Base-by-base conservation (phyloP, 169 alveolate genomes). In the Plasmodium vinckei region DNA sequence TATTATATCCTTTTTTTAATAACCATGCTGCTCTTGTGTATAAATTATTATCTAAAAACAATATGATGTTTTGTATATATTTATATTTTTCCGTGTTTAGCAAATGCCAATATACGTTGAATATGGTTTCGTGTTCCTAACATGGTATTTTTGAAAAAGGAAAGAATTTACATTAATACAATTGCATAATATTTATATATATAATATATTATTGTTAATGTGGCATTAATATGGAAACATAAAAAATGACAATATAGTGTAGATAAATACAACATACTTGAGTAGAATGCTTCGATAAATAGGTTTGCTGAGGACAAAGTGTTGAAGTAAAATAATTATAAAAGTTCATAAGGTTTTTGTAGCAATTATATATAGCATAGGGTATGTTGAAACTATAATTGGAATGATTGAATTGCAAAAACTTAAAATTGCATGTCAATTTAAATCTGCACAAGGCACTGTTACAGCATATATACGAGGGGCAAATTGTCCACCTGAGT, bases 1-100 rank as follows among this genome's bases (percentile, higher is more conserved):
- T 75, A 33, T 56, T 75, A 51, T 75, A 46, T 25, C 88, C 88
- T 39, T 63, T 75, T 63, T 75, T 75, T 75, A 75, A 57, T 63
- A 75, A 49, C 88, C 88, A 75, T 42, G 54, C 88, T 27, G 88
- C 88, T 61, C 88, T 61, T 13, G 88, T 75, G n/a, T 75, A 75
- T 63, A 75, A 75, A 75, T 63, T 75, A 68, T 68, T 75, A 25
- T 75, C 88, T 42, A 75, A 67, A 67, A 75, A 75, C 23, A 75
- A 68, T 49, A 75, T 75, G 12, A 75, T 75, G 19, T 75, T 63
- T 63, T 75, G 88, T 75, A 75, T 75, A 51, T 75, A 75, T n/a
- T 75, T 64, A 42, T 75, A 75, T 42, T 75, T 75, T 75, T 75
- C 88, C 19, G 51, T 75, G 57, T 75, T 75, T 19, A 75, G 46